phyloP scores from a whole-genome alignment of 768 basidiomycete genomes.

The Mycena rebaudengoi region DNA sequence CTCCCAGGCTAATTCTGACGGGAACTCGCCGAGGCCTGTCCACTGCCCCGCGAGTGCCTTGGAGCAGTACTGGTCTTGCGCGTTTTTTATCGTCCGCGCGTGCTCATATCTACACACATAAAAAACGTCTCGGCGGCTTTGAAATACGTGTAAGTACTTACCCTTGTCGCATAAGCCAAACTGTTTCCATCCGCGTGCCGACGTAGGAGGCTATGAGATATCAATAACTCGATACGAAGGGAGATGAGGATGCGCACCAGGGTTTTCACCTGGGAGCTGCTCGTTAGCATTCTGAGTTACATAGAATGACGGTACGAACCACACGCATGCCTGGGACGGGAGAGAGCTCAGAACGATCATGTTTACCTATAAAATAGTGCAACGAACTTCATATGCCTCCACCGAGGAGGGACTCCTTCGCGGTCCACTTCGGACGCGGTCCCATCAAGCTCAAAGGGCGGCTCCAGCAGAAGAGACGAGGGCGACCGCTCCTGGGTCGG shows the following conservation, averaged over 20 bases:
- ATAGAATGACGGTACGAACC: slow-evolving; percentile 37
- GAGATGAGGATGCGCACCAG: too few species aligned
- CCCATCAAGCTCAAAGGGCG: slow-evolving; percentile 64
- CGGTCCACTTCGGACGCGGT: slow-evolving; percentile 47
- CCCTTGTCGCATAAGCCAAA: slow-evolving; percentile 71
- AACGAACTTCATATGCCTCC: slow-evolving; percentile 79
- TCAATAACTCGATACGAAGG: too few species aligned
- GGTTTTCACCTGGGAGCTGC: slow-evolving; percentile 62
- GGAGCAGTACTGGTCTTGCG: slow-evolving; percentile 71
- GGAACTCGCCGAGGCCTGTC: slow-evolving; percentile 62
- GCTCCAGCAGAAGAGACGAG: slow-evolving; percentile 80
- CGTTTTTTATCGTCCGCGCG: slow-evolving; percentile 66
- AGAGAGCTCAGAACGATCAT: not conserved
- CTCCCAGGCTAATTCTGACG: slow-evolving; percentile 77
- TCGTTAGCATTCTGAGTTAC: not conserved
- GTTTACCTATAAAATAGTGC: not conserved
- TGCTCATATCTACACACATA: slow-evolving; percentile 61
- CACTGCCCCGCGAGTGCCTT: slow-evolving; percentile 58
- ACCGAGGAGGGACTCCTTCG: slow-evolving; percentile 54
- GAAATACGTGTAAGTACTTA: slow-evolving; percentile 35
- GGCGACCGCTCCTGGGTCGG: slow-evolving; percentile 76
- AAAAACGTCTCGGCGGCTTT: slow-evolving; percentile 17
- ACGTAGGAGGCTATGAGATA: slow-evolving; percentile 56
- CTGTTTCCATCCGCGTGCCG: slow-evolving; percentile 68
- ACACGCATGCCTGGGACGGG: slow-evolving; percentile 56